These are phyloP conservation scores for Lasiodiplodia gonubiensis DNA, from an alignment of 2,329 filamentous ascomycete genomes.

Conservation along the genomic window DNA sequence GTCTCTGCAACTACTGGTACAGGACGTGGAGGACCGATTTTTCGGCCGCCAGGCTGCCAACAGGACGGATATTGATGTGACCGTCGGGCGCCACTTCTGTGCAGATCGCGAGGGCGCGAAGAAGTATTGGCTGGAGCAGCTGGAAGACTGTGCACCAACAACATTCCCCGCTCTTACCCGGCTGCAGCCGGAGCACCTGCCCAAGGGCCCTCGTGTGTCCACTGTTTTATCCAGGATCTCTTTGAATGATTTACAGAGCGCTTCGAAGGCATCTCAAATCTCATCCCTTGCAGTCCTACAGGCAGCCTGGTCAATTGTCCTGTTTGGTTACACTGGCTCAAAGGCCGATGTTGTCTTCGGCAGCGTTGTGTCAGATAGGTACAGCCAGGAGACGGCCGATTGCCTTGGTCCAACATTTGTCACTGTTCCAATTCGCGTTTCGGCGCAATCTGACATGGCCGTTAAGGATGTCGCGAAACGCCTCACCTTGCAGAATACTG, in stretches of 20 bases:
- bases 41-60: constrained; percentile 51
- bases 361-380: constrained; percentile 27
- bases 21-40: constrained; percentile 68
- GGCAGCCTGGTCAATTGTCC: constrained; percentile 24
- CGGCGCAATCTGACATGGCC: not conserved
- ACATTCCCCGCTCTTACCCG: constrained; percentile 40
- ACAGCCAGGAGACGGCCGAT: constrained; percentile 24
- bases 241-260: constrained; percentile 14
- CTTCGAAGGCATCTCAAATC: constrained; percentile 22
- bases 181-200: constrained; percentile 1
- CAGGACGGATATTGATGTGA: constrained; percentile 62
- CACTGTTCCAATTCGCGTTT: constrained; percentile 25
- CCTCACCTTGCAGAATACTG: constrained; percentile 21
- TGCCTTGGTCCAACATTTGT: constrained; percentile 26
- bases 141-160: constrained; percentile 56
- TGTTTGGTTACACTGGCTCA: constrained; percentile 25
- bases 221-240: constrained; percentile 1
- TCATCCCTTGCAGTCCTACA: constrained; percentile 25
- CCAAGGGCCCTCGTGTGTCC: constrained; percentile 15
- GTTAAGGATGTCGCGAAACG: constrained; percentile 21
- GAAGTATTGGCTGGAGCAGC: constrained; percentile 66
- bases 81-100: constrained; percentile 62
- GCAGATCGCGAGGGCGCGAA: constrained; percentile 56
- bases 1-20: constrained; percentile 69
- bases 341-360: constrained; percentile 26